A percentile compares a stretch with the other conserved stretches of the same genome.
phyloP scores from a whole-genome alignment of 192 early-diverging fungal genomes.

The Coemansia biformis region DNA sequence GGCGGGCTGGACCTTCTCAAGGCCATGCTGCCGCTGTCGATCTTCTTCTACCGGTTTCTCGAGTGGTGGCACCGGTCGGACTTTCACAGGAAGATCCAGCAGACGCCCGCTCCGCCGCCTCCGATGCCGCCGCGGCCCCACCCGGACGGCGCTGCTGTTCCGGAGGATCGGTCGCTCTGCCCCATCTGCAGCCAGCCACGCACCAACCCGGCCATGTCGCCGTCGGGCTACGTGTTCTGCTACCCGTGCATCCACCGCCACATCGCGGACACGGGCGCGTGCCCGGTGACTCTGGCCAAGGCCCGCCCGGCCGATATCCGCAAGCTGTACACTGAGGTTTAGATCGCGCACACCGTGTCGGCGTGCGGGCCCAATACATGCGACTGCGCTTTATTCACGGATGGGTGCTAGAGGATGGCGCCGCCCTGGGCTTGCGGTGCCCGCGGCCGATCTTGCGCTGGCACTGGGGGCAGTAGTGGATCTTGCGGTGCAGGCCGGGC shows the following conservation, averaged over 20 bases:
- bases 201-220: slow-evolving; percentile 80
- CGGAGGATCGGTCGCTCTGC: slow-evolving; percentile 67
- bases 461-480: slow-evolving; percentile 48
- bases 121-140: slow-evolving; percentile 72
- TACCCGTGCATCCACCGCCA: slow-evolving; percentile 82
- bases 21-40: slow-evolving; percentile 75
- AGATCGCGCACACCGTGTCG: not conserved
- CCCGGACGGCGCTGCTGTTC: slow-evolving; percentile 66
- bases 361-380: too few species aligned
- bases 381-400: too few species aligned
- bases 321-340: slow-evolving; percentile 44
- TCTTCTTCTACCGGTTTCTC: slow-evolving; percentile 90
- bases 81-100: slow-evolving; percentile 56
- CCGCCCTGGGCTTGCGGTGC: slow-evolving; percentile 4
- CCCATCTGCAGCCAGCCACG: slow-evolving; percentile 68
- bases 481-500: slow-evolving; percentile 41
- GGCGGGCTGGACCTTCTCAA: slow-evolving; percentile 67
- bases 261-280: slow-evolving; percentile 63
- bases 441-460: slow-evolving; percentile 42
- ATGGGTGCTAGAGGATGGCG: too few species aligned
- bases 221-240: slow-evolving; percentile 90
- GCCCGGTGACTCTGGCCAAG: slow-evolving; percentile 70
- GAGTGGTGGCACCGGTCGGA: slow-evolving; percentile 96
- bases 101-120: slow-evolving; percentile 61
- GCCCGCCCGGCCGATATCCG: slow-evolving; percentile 21